A percentile compares a stretch with the other conserved stretches of the same genome.
Conservation (phyloP, 805 yeast genomes). For the Torulaspora indica region DNA sequence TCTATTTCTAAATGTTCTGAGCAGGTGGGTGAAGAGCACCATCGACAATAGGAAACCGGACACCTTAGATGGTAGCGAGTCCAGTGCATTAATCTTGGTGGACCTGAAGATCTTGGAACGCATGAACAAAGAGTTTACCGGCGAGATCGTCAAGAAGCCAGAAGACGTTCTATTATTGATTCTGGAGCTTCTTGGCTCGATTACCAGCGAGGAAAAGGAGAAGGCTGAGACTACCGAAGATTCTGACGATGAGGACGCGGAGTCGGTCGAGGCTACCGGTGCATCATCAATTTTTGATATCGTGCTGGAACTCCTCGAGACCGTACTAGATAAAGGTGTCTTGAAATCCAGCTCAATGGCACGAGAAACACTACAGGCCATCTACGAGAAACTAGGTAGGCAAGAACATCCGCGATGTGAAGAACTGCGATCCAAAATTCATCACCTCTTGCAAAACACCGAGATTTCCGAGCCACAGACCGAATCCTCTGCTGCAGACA, state of each 20-base stretch:
- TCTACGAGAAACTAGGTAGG: conserved; percentile 25
- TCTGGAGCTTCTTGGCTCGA: conserved; percentile 38
- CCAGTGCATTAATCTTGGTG: conserved; percentile 52
- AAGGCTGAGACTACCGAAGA: conserved; percentile 21
- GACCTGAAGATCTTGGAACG: conserved; percentile 63
- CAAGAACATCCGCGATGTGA: conserved; percentile 2
- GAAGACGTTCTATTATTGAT: conserved; percentile 51
- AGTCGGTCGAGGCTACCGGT: conserved; percentile 7
- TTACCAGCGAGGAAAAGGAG: conserved; percentile 25
- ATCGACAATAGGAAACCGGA: background rate
- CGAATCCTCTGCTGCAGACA: conserved; percentile 25
- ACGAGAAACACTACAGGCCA: conserved; percentile 28
- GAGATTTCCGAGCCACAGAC: background rate
- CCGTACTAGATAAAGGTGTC: conserved; percentile 36
- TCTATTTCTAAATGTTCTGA: conserved; percentile 49
- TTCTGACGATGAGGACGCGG: conserved; percentile 28
- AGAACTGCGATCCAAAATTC: background rate
- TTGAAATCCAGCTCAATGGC: conserved; percentile 18
- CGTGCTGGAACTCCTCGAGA: conserved; percentile 38
- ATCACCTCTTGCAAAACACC: background rate
- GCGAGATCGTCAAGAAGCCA: conserved; percentile 43
- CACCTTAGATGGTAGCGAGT: conserved; percentile 28
- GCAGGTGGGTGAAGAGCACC: conserved; percentile 50
- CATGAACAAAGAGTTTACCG: conserved; percentile 54
- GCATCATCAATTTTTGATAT: conserved; percentile 23